Evolutionary conservation across 164 flowering plant genomes (phyloP), one percentile per base, ranked within the genome.

Genomic region (grape (Vitis vinifera)): DNA sequence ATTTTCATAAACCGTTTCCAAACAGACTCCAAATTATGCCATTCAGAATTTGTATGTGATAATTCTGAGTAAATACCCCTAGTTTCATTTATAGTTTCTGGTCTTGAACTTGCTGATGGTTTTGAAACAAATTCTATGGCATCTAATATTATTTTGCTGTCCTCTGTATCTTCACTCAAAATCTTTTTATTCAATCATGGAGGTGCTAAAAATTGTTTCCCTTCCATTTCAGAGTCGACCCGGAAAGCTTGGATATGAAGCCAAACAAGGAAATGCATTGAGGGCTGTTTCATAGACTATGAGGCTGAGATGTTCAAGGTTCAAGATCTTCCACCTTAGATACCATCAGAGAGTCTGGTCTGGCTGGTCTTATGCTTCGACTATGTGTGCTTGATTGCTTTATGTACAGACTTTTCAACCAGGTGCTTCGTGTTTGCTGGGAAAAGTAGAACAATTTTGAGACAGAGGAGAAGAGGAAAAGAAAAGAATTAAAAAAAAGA

Each of bases 281-380:
- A 70, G 63, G 70, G 78, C 73, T 55, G 48, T 31, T 30, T 70
- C 74, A 23, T 75, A 75, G 58, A 19, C 29, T 56, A 9, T 29
- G 29, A 66, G 47, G 57, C 51, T 44, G 62, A 49, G 59, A 51
- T 11, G 29, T 68, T 59, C 44, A 23, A 14, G 49, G 9, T 71
- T 55, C 47, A 44, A 37, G 55, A 63, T 56, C 4, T 53, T 14
- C 44, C 57, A 2, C 10, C 60, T 55, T 31, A 27, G 62, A 63
- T 51, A 17, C 52, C 62, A 16, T 55, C 59, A 15, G 12, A 53
- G 59, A 62, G 69, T 57, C 51, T 51, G 48, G 62, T 71, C 57
- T 67, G 55, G 31, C 53, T 16, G 72, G 51, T 51, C 50, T 44
- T 75, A 30, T 55, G 55, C 65, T 65, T 48, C 31, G 14, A 6